Evolutionary conservation across 2,329 filamentous ascomycete genomes (phyloP), one percentile per base, ranked within the genome.

Genomic region (Fusarium longipes): DNA sequence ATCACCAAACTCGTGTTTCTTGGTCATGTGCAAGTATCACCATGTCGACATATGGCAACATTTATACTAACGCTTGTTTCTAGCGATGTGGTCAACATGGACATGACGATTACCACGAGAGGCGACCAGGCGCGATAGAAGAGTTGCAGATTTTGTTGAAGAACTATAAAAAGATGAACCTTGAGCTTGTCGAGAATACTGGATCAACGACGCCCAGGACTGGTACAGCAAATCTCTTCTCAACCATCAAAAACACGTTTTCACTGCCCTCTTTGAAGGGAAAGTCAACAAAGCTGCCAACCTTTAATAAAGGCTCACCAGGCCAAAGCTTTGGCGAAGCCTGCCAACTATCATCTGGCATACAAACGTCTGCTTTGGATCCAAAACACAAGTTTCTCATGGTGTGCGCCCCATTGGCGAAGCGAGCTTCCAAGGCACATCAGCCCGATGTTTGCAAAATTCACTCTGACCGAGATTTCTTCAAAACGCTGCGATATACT

Each of bases 381-480:
- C 43, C 43, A 32, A 38, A 40, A 4, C 52, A 53, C 17, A 62
- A 33, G 20, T 65, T 50, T 15, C 20, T 65, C 8, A 27, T 62
- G 2, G 15, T 65, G 1, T 62, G 62, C 14, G 36, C 55, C 7
- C 52, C 62, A 2, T 65, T 62, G 17, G 25, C 39, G 35, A 30
- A 43, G 15, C 56, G 38, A 9, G 52, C 30, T 3, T 42, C 36
- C 2, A 62, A 65, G 3, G 33, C 36, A 10, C 48, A 61, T 10
- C 62, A 65, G 15, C 62, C 57, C 6, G 57, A 65, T 42, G 53
- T 65, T 8, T 62, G 57, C 40, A 45, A 39, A 4, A 44, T 65
- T 9, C 24, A 49, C 18, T 62, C 62, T 0, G 62, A 65, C 7
- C 48, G 38, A 2, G 62, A 65, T 15, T 48, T 57, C 14, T 57